Percentiles rank a stretch among this genome's conserved stretches.
phyloP scores from a whole-genome alignment of 352 stramenopile genomes.

The Phytophthora gonapodyides region DNA sequence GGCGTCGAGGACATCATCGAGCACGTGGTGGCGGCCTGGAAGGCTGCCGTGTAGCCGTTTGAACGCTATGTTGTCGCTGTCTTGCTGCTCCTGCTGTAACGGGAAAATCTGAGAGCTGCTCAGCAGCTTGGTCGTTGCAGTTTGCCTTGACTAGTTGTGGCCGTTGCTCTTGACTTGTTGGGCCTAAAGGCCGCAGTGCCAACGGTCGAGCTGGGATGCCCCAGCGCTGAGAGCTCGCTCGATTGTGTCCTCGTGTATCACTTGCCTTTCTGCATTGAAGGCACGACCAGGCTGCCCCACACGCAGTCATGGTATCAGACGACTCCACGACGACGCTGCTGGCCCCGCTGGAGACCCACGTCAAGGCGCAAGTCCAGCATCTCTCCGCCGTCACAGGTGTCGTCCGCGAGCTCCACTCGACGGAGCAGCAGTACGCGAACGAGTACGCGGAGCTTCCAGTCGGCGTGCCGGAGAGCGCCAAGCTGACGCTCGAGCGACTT shows the following conservation, averaged over 20 bases:
- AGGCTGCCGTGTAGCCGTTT: conserved; percentile 32
- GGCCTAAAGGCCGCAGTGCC: conserved; percentile 15
- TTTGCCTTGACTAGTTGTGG: neutral
- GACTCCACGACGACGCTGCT: conserved; percentile 12
- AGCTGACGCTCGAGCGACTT: conserved; percentile 7
- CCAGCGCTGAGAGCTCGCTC: neutral
- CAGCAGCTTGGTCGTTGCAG: neutral
- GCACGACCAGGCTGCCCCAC: conserved; percentile 4
- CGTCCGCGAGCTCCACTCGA: conserved; percentile 37
- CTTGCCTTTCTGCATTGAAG: conserved; percentile 27
- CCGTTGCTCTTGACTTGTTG: conserved; percentile 7
- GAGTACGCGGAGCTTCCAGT: conserved; percentile 37
- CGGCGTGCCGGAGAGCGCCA: conserved; percentile 12
- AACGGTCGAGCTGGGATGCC: conserved; percentile 20
- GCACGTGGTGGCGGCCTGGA: conserved; percentile 58
- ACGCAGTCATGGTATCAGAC: conserved; percentile 18
- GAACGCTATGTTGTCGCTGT: neutral
- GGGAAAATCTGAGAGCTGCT: conserved; percentile 4
- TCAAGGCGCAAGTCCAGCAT: conserved; percentile 36
- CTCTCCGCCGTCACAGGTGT: conserved; percentile 33
- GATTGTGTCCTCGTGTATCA: conserved; percentile 8
- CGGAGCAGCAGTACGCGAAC: conserved; percentile 44
- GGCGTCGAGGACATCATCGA: conserved; percentile 92
- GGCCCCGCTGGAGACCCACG: conserved; percentile 37
- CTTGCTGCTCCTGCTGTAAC: conserved; percentile 5